These are phyloP conservation scores for Picochlorum sp. DNA, from an alignment of 139 green algal species.

Conservation along the genomic window DNA sequence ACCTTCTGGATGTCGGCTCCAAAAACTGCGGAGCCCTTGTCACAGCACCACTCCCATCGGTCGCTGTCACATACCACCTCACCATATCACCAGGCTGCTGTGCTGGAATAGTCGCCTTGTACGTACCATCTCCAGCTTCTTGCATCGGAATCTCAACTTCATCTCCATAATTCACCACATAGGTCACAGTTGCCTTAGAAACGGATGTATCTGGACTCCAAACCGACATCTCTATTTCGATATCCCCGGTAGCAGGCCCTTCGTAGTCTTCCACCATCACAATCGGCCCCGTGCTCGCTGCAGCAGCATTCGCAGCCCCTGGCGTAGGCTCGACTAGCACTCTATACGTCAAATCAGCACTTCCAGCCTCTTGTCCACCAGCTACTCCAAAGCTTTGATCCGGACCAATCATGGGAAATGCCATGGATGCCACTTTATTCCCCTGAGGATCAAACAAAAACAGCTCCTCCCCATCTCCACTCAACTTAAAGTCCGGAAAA, in stretches of 20 bases:
- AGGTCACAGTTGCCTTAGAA: background rate
- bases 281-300: background rate
- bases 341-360: background rate
- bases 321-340: background rate
- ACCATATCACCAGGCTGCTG: conserved; percentile 11
- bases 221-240: background rate
- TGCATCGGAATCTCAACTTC: background rate
- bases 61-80: conserved; percentile 27
- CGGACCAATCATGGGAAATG: conserved; percentile 11
- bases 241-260: background rate
- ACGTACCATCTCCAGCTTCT: background rate
- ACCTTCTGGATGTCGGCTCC: background rate
- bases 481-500: conserved; percentile 13
- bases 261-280: background rate
- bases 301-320: background rate
- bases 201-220: background rate
- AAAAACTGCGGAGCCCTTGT: conserved; percentile 6
- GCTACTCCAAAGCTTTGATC: background rate
- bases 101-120: conserved; percentile 19
- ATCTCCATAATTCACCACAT: background rate
- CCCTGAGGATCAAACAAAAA: conserved; percentile 12
- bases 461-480: conserved; percentile 8
- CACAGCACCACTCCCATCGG: background rate
- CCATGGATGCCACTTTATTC: background rate
- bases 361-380: background rate